phyloP scores from a whole-genome alignment of 2,329 filamentous ascomycete species.

The Pseudopithomyces maydicus region DNA sequence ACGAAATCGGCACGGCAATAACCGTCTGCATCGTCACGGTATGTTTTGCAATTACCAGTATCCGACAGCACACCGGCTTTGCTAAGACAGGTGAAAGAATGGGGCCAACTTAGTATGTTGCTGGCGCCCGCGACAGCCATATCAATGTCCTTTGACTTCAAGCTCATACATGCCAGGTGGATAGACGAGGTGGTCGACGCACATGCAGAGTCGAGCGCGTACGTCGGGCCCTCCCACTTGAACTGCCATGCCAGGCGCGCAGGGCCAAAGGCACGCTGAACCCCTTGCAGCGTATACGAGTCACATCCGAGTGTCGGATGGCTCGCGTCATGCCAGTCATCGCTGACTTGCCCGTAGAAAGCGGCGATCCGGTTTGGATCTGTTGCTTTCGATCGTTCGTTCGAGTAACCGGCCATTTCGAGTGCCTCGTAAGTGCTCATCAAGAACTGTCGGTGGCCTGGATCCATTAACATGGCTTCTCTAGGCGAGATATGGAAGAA shows the following conservation, averaged over 20 bases:
- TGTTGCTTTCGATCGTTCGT: background rate
- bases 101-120: conserved; percentile 13
- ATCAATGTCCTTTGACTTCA: conserved; percentile 26
- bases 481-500: conserved; percentile 29
- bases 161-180: conserved; percentile 25
- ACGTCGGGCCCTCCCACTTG: conserved; percentile 47
- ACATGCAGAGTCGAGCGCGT: conserved; percentile 39
- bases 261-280: conserved; percentile 55
- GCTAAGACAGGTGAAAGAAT: conserved; percentile 50
- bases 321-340: conserved; percentile 25
- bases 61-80: conserved; percentile 19
- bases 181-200: conserved; percentile 31
- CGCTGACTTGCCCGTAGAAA: conserved; percentile 32
- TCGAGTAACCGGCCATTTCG: conserved; percentile 18
- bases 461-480: conserved; percentile 26
- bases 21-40: conserved; percentile 34
- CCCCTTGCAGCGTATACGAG: conserved; percentile 57
- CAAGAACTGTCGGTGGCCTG: conserved; percentile 19
- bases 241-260: conserved; percentile 45
- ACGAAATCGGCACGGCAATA: conserved; percentile 38
- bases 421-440: conserved; percentile 25
- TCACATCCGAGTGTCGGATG: background rate
- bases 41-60: conserved; percentile 28
- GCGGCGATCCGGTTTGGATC: conserved; percentile 22
- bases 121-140: conserved; percentile 18